Base-by-base conservation (phyloP, 768 basidiomycete species). In the Cubamyces sp. region DNA sequence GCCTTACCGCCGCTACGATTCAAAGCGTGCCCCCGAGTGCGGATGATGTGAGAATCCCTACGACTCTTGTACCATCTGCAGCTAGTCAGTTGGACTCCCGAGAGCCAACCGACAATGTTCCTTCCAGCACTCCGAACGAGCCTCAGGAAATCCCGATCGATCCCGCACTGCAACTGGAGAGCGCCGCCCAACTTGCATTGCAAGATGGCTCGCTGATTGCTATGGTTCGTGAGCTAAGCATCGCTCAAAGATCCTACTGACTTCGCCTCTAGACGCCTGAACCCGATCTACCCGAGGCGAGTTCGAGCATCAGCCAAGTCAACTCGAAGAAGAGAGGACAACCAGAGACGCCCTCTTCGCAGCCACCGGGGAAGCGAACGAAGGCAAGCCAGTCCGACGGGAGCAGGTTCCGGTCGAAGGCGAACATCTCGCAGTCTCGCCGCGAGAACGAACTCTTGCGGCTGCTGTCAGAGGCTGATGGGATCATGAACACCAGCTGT, bases 381-480 rank as follows among this genome's bases (percentile, higher is more conserved):
- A 69, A 66, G 57, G 47, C 60, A 14, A 55, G 57, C 1, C 51
- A 61, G 39, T 26, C 48, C 34, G 54, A 53, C 2, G 40, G 49
- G 25, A 48, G 30, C 23, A 59, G 50, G 23, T 62, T 46, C 23
- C 71, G 74, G 30, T 61, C 75, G 28, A 83, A 81, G 64, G 78
- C 84, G 50, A 95, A 94, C 65, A 84, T 94, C 25, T 91, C 92
- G 16, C 82, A 88, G 60, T 76, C 92, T 43, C 85, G 91, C 3
- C 84, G 93, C 21, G 91, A 94, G 76, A 91, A 90, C 62, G 93
- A 95, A 72, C 72, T 94, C 50, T 70, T 86, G 57, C 85, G 83
- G 30, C 81, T 91, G 21, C 74, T 94, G n/a, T 81, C 86, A 58
- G 80, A 77, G 23, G 74, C 82, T 54, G 88, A 88, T 7, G 93